phyloP scores from a whole-genome alignment of 2,329 filamentous ascomycete species.

The Monilinia fructigena region DNA sequence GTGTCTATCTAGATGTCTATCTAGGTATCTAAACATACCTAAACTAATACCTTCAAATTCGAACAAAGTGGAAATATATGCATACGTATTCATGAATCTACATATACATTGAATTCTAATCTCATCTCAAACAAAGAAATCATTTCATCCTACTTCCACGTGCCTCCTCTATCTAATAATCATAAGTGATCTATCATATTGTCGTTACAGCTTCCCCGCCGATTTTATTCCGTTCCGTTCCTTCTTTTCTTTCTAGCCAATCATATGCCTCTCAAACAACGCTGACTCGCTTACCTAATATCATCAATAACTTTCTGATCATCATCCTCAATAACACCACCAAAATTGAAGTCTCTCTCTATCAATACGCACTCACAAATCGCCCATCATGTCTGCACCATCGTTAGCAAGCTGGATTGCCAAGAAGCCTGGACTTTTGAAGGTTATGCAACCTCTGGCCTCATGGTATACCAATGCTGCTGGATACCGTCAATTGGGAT shows the following conservation, averaged over 20 bases:
- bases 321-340: constrained; percentile 25
- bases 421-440: constrained; percentile 83
- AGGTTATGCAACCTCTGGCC: constrained; percentile 75
- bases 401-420: constrained; percentile 73
- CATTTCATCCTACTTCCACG: constrained; percentile 1
- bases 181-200: not conserved
- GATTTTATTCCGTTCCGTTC: constrained; percentile 13
- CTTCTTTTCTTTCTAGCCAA: constrained; percentile 1
- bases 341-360: constrained; percentile 7
- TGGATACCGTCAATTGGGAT: constrained; percentile 89
- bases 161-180: not conserved
- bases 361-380: constrained; percentile 4
- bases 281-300: constrained; percentile 20
- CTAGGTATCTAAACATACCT: not conserved
- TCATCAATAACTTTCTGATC: constrained; percentile 20
- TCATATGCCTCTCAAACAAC: constrained; percentile 1
- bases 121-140: constrained; percentile 8
- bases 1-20: too few species aligned
- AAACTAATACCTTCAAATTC: not conserved
- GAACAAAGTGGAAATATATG: too few species aligned
- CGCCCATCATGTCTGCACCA: constrained; percentile 40
- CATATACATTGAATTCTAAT: not conserved
- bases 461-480: constrained; percentile 86
- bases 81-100: too few species aligned
- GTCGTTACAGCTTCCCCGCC: constrained; percentile 6